These are phyloP conservation scores for Penicillium nucicola DNA, from an alignment of 495 filamentous ascomycete species.

Conservation along the genomic window DNA sequence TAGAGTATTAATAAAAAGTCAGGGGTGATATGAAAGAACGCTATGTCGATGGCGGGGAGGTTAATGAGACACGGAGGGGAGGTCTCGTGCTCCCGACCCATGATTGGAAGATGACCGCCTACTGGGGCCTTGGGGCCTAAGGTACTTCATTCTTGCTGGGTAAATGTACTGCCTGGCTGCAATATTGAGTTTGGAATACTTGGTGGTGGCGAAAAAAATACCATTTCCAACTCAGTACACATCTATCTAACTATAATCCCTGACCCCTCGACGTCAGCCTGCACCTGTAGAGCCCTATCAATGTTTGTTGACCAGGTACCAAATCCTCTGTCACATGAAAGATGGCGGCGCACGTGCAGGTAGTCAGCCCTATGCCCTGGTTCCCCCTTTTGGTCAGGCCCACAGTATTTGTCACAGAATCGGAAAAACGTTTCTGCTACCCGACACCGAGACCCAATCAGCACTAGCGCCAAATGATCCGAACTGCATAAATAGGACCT, in stretches of 20 bases:
- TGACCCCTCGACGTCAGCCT: too few species aligned
- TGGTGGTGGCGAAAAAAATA: background rate
- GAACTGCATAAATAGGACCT: constrained; percentile 22
- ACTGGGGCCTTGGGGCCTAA: background rate
- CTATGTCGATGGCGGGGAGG: constrained; percentile 8
- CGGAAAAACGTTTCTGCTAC: constrained; percentile 3
- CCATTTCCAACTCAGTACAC: too few species aligned
- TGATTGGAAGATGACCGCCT: constrained; percentile 29
- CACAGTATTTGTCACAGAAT: background rate
- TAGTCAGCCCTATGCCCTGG: constrained; percentile 13
- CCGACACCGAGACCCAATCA: constrained; percentile 16
- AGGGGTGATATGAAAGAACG: background rate
- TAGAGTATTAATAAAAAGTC: background rate
- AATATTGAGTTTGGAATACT: background rate
- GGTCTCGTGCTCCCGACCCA: constrained; percentile 40
- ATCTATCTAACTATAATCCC: too few species aligned
- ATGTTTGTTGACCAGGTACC: too few species aligned
- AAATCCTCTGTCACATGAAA: too few species aligned
- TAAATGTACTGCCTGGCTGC: background rate
- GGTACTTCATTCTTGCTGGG: constrained; percentile 1
- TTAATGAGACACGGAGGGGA: constrained; percentile 13
- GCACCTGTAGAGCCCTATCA: too few species aligned
- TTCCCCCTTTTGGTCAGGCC: background rate
- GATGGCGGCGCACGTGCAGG: too few species aligned
- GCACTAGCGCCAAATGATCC: constrained; percentile 21